Evolutionary conservation across 2,329 filamentous ascomycete species (phyloP).

Genomic region (Sporothrix pseudoabietina): DNA sequence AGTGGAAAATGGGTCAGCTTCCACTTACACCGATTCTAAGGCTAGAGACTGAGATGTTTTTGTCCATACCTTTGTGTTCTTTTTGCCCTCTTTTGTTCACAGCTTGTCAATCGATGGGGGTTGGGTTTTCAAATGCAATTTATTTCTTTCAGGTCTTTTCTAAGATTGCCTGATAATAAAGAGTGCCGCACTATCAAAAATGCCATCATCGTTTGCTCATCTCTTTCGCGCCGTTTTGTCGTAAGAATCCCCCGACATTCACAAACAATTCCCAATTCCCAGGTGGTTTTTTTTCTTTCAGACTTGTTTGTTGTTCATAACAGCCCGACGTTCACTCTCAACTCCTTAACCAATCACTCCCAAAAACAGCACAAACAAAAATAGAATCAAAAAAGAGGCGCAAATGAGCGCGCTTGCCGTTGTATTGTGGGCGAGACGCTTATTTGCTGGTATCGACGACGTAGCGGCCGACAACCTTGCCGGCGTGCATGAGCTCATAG

Average conservation of each 20-base stretch:
- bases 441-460: constrained; percentile 70
- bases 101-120: background rate
- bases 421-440: background rate
- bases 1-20: constrained; percentile 19
- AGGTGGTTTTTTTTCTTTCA: background rate
- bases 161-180: constrained; percentile 27
- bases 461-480: constrained; percentile 75
- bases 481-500: constrained; percentile 73
- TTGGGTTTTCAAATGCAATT: background rate
- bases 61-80: background rate
- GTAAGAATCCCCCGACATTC: constrained; percentile 7
- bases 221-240: constrained; percentile 4
- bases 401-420: background rate
- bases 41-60: background rate
- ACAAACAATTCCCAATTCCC: constrained; percentile 12
- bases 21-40: constrained; percentile 1
- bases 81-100: background rate
- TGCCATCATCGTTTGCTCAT: background rate
- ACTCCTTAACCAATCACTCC: constrained; percentile 3
- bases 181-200: background rate
- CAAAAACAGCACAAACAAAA: background rate
- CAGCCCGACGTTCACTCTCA: background rate
- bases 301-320: constrained; percentile 15
- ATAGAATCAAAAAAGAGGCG: background rate
- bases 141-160: constrained; percentile 28